These are phyloP conservation scores for Colletotrichum sp. DNA, from an alignment of 2,329 filamentous ascomycete species.

Conservation along the genomic window DNA sequence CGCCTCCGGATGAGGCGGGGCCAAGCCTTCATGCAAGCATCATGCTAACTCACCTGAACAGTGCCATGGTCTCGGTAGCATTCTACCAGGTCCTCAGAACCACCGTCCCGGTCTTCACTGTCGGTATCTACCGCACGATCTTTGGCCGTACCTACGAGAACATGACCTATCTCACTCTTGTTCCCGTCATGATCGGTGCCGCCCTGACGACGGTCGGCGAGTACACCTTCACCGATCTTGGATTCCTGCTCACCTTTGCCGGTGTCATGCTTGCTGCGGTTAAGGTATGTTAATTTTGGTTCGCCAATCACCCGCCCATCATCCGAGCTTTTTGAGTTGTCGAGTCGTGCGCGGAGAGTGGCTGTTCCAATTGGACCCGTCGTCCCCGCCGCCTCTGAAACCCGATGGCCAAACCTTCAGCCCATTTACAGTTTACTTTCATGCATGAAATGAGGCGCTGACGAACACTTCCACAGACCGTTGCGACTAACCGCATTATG, in stretches of 20 bases:
- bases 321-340: constrained; percentile 9
- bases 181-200: constrained; percentile 66
- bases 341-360: background rate
- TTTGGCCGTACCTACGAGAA: constrained; percentile 60
- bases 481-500: constrained; percentile 69
- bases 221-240: constrained; percentile 64
- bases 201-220: constrained; percentile 66
- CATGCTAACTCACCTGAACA: constrained; percentile 17
- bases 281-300: constrained; percentile 45
- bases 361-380: constrained; percentile 6
- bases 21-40: background rate
- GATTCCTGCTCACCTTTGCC: constrained; percentile 59
- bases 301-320: background rate
- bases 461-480: constrained; percentile 43
- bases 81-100: constrained; percentile 71
- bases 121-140: constrained; percentile 63
- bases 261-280: constrained; percentile 59
- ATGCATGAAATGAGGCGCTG: background rate
- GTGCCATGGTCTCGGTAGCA: constrained; percentile 64
- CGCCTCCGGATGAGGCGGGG: background rate
- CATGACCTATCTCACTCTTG: constrained; percentile 63
- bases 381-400: background rate
- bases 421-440: background rate
- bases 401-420: background rate
- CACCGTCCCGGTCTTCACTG: constrained; percentile 65